Percentiles rank a stretch among this genome's conserved stretches.
These are phyloP conservation scores for Lycium barbarum DNA, from an alignment of 257 asterid genomes.

Conservation along the genomic window DNA sequence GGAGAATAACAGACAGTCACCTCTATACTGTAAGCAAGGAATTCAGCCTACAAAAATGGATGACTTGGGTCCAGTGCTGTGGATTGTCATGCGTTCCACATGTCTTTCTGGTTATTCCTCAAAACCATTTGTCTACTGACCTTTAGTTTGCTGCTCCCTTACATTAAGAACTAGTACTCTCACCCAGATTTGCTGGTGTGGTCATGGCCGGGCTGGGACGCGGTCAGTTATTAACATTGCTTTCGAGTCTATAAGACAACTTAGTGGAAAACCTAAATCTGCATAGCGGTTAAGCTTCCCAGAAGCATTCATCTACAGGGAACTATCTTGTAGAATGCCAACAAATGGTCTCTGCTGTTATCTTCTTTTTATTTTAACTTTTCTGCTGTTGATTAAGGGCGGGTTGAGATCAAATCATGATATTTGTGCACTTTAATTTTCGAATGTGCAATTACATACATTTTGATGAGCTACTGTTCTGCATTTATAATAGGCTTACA, in stretches of 20 bases:
- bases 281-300: not conserved
- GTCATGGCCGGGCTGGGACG: not conserved
- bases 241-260: not conserved
- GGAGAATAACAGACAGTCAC: constrained; percentile 4
- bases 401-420: not conserved
- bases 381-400: not conserved
- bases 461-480: constrained; percentile 24
- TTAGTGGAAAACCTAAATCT: not conserved
- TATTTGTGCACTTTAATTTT: not conserved
- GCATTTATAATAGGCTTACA: constrained; percentile 70
- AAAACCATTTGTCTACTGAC: not conserved
- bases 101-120: constrained; percentile 1
- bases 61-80: not conserved
- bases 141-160: not conserved
- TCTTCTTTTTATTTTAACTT: not conserved
- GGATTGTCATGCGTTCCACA: not conserved
- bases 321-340: not conserved
- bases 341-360: not conserved
- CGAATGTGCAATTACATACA: not conserved
- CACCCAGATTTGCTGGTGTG: constrained; percentile 1
- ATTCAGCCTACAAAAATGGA: not conserved
- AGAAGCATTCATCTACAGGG: not conserved
- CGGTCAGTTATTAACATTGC: not conserved
- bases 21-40: not conserved
- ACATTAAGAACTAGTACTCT: not conserved